Conservation (phyloP, 805 yeast genomes). For the Komagataella pastoris region DNA sequence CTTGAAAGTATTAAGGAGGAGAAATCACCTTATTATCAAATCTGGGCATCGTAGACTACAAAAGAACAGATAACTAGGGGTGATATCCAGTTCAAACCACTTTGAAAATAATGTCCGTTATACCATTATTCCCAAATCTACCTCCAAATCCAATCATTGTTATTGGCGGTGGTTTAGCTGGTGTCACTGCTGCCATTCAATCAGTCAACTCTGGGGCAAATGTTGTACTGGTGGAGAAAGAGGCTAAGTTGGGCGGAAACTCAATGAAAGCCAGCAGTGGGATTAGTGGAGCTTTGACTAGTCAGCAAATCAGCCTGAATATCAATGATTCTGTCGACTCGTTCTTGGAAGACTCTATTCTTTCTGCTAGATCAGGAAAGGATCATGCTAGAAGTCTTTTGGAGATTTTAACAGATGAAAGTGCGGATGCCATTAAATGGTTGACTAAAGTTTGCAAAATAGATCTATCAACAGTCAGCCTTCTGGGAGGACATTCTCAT, state of each 20-base stretch:
- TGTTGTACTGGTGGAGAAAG: conserved; percentile 42
- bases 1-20: neutral
- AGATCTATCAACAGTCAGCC: conserved; percentile 55
- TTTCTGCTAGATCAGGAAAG: conserved; percentile 30
- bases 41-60: neutral
- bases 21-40: neutral
- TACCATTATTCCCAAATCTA: neutral
- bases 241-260: conserved; percentile 48
- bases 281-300: conserved; percentile 59
- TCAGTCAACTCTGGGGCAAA: conserved; percentile 34
- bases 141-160: conserved; percentile 30
- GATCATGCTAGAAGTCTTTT: conserved; percentile 29
- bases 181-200: conserved; percentile 46
- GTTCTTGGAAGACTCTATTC: conserved; percentile 54
- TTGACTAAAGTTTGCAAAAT: conserved; percentile 47
- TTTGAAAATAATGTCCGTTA: neutral
- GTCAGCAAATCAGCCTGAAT: conserved; percentile 36
- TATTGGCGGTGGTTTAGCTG: conserved; percentile 58
- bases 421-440: conserved; percentile 64
- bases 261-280: conserved; percentile 59
- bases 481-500: conserved; percentile 72
- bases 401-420: conserved; percentile 43
- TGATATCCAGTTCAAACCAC: neutral
- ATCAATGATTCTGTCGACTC: conserved; percentile 43
- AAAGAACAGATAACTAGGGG: neutral